Conservation (phyloP, 768 basidiomycete species). For the Leccinum imitatum region DNA sequence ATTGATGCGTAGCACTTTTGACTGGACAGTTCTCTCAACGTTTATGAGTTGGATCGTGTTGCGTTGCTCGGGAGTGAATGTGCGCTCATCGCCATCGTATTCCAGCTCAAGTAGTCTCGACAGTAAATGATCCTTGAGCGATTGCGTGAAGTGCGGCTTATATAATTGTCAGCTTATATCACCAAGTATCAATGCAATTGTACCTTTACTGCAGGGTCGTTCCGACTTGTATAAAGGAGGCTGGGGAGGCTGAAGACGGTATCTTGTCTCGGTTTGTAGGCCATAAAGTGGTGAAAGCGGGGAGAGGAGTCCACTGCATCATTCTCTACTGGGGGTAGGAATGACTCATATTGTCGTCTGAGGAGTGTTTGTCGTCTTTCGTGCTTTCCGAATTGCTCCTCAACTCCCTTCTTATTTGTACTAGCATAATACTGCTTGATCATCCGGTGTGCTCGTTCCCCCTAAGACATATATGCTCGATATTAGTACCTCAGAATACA, state of each 20-base stretch:
- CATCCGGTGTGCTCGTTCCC: background rate
- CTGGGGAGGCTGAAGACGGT: slow-evolving; percentile 1
- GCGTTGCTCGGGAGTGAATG: slow-evolving; percentile 8
- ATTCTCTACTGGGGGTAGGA: background rate
- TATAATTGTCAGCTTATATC: no score
- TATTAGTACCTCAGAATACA: background rate
- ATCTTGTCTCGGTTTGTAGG: background rate
- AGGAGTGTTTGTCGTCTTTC: background rate
- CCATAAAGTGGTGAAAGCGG: background rate
- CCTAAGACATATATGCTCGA: background rate
- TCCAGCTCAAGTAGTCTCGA: slow-evolving; percentile 10
- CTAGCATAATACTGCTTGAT: background rate
- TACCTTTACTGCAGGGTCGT: slow-evolving; percentile 11
- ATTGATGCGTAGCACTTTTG: slow-evolving; percentile 1
- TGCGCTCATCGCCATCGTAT: slow-evolving; percentile 13
- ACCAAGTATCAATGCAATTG: no score
- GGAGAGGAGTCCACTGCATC: background rate
- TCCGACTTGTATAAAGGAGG: background rate
- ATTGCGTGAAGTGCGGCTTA: slow-evolving; percentile 15
- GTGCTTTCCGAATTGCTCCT: background rate
- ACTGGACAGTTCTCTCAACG: background rate
- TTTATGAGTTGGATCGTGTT: background rate
- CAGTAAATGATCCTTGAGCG: slow-evolving; percentile 25
- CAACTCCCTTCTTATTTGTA: background rate
- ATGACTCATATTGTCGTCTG: background rate